phyloP scores from a whole-genome alignment of 2,329 filamentous ascomycete species.

The Tolypocladium pustulatum region DNA sequence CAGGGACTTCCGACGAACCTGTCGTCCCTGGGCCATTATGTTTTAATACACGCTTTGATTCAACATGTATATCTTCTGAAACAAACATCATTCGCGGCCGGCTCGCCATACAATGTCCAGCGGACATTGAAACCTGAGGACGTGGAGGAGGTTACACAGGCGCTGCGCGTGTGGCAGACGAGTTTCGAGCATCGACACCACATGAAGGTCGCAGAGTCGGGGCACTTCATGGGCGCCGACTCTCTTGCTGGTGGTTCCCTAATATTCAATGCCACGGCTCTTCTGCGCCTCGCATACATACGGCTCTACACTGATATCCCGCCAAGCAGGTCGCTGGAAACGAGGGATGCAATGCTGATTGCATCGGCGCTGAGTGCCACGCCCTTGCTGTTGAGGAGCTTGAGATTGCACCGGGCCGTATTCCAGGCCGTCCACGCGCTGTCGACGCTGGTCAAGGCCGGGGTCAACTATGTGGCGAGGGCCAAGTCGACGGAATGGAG shows the following conservation, averaged over 20 bases:
- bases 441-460: constrained; percentile 54
- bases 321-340: constrained; percentile 52
- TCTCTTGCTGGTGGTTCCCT: constrained; percentile 47
- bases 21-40: constrained; percentile 57
- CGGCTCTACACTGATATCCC: constrained; percentile 55
- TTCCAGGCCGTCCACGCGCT: constrained; percentile 59
- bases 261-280: constrained; percentile 55
- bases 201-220: constrained; percentile 36
- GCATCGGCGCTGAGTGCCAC: constrained; percentile 49
- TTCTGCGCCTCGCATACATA: constrained; percentile 52
- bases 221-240: constrained; percentile 35
- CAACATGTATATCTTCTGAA: constrained; percentile 64
- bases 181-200: constrained; percentile 48
- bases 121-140: constrained; percentile 42
- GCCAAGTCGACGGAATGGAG: constrained; percentile 53
- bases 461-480: constrained; percentile 51
- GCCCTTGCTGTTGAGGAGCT: constrained; percentile 46
- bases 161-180: constrained; percentile 46
- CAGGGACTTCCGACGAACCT: constrained; percentile 38
- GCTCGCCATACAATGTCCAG: constrained; percentile 37
- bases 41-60: constrained; percentile 60
- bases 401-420: constrained; percentile 51
- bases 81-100: constrained; percentile 44
- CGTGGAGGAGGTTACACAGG: constrained; percentile 44
- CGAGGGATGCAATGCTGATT: constrained; percentile 51